These are phyloP conservation scores for Verticillium klebahnii DNA, from an alignment of 2,329 filamentous ascomycete genomes.

Conservation along the genomic window DNA sequence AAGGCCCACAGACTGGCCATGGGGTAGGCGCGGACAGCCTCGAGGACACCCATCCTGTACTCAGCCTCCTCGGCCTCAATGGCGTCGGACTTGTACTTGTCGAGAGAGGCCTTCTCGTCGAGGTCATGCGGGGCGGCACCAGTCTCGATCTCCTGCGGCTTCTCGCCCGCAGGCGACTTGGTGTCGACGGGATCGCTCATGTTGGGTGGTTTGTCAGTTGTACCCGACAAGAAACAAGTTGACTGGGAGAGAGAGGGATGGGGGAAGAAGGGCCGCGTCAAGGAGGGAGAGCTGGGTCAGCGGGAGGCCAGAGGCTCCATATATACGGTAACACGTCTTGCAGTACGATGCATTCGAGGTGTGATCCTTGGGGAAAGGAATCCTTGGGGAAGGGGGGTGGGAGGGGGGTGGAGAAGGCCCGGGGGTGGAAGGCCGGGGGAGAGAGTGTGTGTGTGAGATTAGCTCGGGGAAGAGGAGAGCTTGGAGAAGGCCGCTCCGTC, in stretches of 20 bases:
- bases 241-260: neutral
- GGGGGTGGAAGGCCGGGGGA: neutral
- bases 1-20: conserved; percentile 34
- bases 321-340: neutral
- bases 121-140: conserved; percentile 1
- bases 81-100: conserved; percentile 45
- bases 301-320: neutral
- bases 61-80: conserved; percentile 49
- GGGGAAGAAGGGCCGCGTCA: neutral
- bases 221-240: neutral
- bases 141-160: conserved; percentile 6
- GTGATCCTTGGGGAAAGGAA: neutral
- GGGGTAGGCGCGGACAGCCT: conserved; percentile 27
- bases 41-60: conserved; percentile 26
- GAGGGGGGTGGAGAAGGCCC: neutral
- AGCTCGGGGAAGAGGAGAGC: neutral
- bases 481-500: neutral
- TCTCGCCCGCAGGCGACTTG: conserved; percentile 8
- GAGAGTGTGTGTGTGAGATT: neutral
- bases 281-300: neutral
- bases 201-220: neutral
- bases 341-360: neutral
- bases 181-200: conserved; percentile 4
- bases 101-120: conserved; percentile 30
- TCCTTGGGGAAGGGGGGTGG: no score